Evolutionary conservation across 176 grass and related monocot genomes (phyloP).

Genomic region (Cymbopogon citratus): DNA sequence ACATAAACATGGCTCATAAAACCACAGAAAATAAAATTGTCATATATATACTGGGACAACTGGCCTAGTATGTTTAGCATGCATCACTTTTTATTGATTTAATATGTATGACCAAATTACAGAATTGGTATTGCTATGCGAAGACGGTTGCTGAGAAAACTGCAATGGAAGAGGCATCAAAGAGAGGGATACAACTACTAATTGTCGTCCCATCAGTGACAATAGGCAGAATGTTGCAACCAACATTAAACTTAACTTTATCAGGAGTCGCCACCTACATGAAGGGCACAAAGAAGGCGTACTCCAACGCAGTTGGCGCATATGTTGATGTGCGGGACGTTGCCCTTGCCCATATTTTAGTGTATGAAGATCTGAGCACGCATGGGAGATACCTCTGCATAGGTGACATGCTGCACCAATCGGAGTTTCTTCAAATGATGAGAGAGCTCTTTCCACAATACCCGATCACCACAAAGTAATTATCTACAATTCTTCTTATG

Average conservation of each 20-base stretch:
- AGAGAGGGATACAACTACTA: background rate
- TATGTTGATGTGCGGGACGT: background rate
- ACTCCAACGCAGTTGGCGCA: background rate
- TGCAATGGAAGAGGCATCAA: background rate
- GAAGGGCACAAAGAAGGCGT: background rate
- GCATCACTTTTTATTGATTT: no score
- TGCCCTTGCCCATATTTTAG: background rate
- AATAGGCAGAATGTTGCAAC: background rate
- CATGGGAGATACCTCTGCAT: conserved; percentile 13
- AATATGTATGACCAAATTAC: no score
- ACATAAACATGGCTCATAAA: no score
- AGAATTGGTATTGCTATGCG: conserved; percentile 7
- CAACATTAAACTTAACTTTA: background rate
- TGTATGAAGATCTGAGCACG: background rate
- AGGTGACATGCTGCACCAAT: background rate
- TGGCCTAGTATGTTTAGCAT: no score
- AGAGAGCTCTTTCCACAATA: conserved; percentile 23
- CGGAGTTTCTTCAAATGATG: background rate
- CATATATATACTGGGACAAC: no score
- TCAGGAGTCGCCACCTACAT: background rate
- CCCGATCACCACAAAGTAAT: background rate
- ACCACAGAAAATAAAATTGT: no score
- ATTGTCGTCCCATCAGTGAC: background rate
- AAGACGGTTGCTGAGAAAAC: background rate
- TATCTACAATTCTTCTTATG: background rate